phyloP scores from a whole-genome alignment of 140 eudicot species.

The Erigeron philadelphicus region DNA sequence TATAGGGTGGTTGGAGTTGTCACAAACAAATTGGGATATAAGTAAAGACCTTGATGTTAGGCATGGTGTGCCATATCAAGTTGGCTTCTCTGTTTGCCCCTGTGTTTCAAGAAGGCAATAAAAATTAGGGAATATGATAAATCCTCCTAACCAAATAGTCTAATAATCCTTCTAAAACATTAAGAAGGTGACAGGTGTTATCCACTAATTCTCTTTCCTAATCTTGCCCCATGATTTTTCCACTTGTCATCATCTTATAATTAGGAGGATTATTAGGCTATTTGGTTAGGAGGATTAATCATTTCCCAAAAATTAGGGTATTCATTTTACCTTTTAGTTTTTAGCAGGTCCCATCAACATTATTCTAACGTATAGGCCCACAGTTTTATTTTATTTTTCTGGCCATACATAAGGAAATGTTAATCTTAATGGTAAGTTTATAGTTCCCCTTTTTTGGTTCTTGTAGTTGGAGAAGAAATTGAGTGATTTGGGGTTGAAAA shows the following conservation, averaged over 20 bases:
- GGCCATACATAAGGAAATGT: neutral
- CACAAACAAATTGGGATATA: neutral
- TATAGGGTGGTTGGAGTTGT: neutral
- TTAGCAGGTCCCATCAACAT: neutral
- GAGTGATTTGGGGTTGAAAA: slow-evolving; percentile 35
- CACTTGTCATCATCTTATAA: too few species aligned
- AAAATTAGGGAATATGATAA: too few species aligned
- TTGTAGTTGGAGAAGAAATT: slow-evolving; percentile 62
- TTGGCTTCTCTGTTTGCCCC: neutral
- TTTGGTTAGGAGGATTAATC: too few species aligned
- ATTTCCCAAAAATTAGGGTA: neutral
- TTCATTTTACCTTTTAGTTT: neutral
- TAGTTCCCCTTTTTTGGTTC: slow-evolving; percentile 13
- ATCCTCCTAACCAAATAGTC: too few species aligned
- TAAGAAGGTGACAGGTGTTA: too few species aligned
- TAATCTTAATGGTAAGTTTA: neutral
- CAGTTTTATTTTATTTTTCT: neutral
- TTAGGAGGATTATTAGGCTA: too few species aligned
- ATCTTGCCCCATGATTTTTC: too few species aligned
- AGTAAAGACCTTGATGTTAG: neutral
- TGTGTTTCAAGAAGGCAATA: neutral
- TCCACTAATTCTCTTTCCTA: too few species aligned
- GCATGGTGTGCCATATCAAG: neutral
- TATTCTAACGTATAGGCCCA: neutral
- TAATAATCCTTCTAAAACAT: too few species aligned